These are phyloP conservation scores for Penicillium desertorum DNA, from an alignment of 495 filamentous ascomycete genomes.

Conservation along the genomic window DNA sequence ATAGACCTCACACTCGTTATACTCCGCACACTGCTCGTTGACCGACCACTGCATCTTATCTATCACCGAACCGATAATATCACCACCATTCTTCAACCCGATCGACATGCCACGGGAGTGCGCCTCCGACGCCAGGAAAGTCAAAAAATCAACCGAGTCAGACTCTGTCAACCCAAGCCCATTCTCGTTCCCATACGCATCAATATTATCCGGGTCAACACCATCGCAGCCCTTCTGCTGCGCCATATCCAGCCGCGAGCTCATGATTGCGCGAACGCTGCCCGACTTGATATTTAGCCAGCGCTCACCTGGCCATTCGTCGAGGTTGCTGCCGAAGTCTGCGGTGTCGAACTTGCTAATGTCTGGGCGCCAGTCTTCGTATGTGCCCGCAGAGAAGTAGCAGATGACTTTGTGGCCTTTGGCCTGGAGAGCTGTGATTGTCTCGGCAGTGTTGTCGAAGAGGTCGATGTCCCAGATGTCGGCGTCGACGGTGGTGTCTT, in stretches of 20 bases:
- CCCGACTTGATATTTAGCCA: conserved; percentile 62
- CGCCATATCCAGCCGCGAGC: conserved; percentile 54
- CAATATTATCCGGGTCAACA: conserved; percentile 72
- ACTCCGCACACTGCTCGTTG: conserved; percentile 70
- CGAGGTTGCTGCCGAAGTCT: conserved; percentile 56
- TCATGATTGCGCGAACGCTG: conserved; percentile 62
- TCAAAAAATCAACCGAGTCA: conserved; percentile 58
- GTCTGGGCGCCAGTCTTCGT: conserved; percentile 60
- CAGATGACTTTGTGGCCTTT: conserved; percentile 61
- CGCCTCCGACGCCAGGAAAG: conserved; percentile 57
- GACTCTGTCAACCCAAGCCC: conserved; percentile 55
- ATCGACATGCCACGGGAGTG: conserved; percentile 50
- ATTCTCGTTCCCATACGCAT: conserved; percentile 59
- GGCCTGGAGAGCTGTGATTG: conserved; percentile 8
- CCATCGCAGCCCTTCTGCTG: conserved; percentile 65
- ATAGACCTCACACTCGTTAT: conserved; percentile 57
- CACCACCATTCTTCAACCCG: conserved; percentile 67
- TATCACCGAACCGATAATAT: conserved; percentile 58
- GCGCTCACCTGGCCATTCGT: conserved; percentile 65
- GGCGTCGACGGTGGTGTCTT: conserved; percentile 9
- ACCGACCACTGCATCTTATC: conserved; percentile 63
- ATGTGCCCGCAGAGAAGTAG: conserved; percentile 71
- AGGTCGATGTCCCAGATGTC: conserved; percentile 18
- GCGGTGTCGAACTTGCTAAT: conserved; percentile 46
- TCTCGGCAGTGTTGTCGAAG: conserved; percentile 16